Evolutionary conservation across 441 rosid genomes (phyloP), one percentile per base, ranked within the genome.

Genomic region (Melastoma candidum): DNA sequence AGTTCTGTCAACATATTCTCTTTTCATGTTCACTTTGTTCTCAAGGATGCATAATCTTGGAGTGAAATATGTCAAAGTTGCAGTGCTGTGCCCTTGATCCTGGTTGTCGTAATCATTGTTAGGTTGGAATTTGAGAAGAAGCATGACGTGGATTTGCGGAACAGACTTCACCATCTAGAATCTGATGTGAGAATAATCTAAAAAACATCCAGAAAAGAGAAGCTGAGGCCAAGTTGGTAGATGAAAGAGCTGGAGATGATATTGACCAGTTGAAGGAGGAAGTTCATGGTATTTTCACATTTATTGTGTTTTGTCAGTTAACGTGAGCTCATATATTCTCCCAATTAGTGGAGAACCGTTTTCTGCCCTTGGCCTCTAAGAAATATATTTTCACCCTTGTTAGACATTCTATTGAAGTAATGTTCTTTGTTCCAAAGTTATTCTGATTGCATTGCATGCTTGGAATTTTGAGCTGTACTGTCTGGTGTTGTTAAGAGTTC

Each of bases 101-200:
- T 68, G 7, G 7, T 29, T 29, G 36, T 7, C 3, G 3, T 29
- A 29, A n/a, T n/a, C 4, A 46, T 26, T 60, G 44, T 17, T 75
- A 90, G 99, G 86, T 67, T 94, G 84, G 96, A 90, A 67, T 94
- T 89, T 69, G 96, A 89, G 77, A 92, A 82, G 54, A 90, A 82
- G 71, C 83, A 95, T 60, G 99, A 89, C 69, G 83, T 83, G 75
- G 95, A 85, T 41, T 80, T 89, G 67, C 72, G 92, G 54, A 85
- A 29, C 36, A 29, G 36, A 29, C 36, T 82, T 70, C 80, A 63
- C 65, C 87, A 82, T 77, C 77, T 94, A 71, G 96, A 90, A 68
- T 70, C 84, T 63, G 74, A 93, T 63, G 63, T 90, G 84, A 87
- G 72, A 68, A 83, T 58, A 92, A 94, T n/a, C 64, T 87, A 66